Conservation (phyloP, 805 yeast species). For the Kazachstania africana region DNA sequence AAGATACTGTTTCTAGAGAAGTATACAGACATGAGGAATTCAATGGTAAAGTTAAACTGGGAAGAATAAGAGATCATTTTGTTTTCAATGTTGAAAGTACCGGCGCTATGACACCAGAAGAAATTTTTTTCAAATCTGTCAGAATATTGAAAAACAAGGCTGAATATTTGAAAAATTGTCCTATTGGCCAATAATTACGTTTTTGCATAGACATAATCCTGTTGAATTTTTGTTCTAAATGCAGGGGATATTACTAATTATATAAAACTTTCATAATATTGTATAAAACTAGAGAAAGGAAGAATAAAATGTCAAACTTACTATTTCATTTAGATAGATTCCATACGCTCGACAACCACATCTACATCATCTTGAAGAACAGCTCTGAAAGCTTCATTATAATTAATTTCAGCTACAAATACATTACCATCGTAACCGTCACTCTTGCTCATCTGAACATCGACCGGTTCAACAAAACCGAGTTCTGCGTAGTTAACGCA, state of each 20-base stretch:
- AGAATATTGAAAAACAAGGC: slow-evolving; percentile 79
- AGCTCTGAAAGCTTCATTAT: slow-evolving; percentile 14
- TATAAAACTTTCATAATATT: too few species aligned
- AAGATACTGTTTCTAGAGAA: slow-evolving; percentile 94
- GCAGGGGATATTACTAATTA: too few species aligned
- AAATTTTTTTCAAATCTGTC: slow-evolving; percentile 84
- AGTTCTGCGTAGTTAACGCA: slow-evolving; percentile 19
- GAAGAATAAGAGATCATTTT: slow-evolving; percentile 85
- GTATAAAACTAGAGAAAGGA: too few species aligned
- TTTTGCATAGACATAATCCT: too few species aligned
- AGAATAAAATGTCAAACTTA: too few species aligned
- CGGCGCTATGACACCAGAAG: slow-evolving; percentile 96
- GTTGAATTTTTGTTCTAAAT: too few species aligned
- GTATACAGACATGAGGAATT: slow-evolving; percentile 90
- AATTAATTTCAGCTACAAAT: slow-evolving; percentile 27
- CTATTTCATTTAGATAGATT: too few species aligned
- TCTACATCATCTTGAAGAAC: too few species aligned
- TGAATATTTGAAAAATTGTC: slow-evolving; percentile 66
- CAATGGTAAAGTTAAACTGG: slow-evolving; percentile 77
- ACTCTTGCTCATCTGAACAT: slow-evolving; percentile 9
- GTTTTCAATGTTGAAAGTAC: slow-evolving; percentile 90
- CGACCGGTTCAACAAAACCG: slow-evolving; percentile 7
- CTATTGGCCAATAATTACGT: slow-evolving; percentile 47
- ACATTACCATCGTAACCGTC: slow-evolving; percentile 39
- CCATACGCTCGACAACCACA: too few species aligned